A percentile compares a stretch with the other conserved stretches of the same genome.
phyloP scores from a whole-genome alignment of 495 filamentous ascomycete genomes.

The Letharia columbiana region DNA sequence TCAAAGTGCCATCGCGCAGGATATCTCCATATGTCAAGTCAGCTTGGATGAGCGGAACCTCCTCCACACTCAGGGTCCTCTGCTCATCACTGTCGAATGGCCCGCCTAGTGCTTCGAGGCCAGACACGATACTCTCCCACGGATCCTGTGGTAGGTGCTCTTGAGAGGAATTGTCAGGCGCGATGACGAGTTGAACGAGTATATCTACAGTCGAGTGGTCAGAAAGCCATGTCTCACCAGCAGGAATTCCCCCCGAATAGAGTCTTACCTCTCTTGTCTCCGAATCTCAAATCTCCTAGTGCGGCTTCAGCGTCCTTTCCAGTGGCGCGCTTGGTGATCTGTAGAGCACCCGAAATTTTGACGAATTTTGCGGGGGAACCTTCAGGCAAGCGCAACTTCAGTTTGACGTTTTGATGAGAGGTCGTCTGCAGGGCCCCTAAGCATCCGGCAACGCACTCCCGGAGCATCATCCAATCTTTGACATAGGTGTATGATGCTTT shows the following conservation, averaged over 20 bases:
- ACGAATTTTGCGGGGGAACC: conserved; percentile 96
- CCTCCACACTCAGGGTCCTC: conserved; percentile 78
- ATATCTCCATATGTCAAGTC: conserved; percentile 93
- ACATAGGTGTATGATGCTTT: conserved; percentile 98
- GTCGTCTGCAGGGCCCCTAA: conserved; percentile 87
- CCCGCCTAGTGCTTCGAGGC: conserved; percentile 90
- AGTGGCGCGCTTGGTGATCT: conserved; percentile 96
- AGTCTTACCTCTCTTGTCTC: conserved; percentile 71
- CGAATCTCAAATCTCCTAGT: conserved; percentile 87
- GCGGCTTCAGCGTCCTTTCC: conserved; percentile 91
- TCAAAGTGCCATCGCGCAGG: conserved; percentile 78
- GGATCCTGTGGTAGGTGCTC: conserved; percentile 86
- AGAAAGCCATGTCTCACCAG: conserved; percentile 21
- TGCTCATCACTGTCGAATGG: conserved; percentile 81
- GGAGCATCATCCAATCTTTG: conserved; percentile 99
- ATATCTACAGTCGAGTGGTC: conserved; percentile 49
- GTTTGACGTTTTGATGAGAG: conserved; percentile 97
- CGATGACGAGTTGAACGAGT: conserved; percentile 87
- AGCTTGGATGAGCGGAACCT: conserved; percentile 91
- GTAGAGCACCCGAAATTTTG: conserved; percentile 94
- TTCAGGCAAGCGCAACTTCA: conserved; percentile 90
- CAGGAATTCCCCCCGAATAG: not conserved
- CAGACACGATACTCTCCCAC: conserved; percentile 96
- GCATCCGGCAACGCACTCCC: conserved; percentile 93
- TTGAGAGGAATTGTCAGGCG: conserved; percentile 77